Base-by-base conservation (phyloP, 2,329 filamentous ascomycete genomes). In the Exophiala oligosperma region DNA sequence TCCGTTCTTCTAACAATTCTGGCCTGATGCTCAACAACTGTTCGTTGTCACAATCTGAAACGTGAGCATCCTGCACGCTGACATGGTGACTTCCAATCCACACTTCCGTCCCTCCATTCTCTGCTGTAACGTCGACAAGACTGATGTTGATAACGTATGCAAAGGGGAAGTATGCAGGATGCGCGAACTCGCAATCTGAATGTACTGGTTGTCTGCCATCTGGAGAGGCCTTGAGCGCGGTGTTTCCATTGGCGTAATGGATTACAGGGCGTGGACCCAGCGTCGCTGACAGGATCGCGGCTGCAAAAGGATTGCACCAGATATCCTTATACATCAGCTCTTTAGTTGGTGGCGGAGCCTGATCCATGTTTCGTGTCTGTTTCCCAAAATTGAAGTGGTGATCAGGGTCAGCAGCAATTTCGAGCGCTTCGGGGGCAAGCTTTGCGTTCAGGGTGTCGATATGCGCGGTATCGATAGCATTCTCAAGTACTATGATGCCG, bases 51-150 rank as follows among this genome's bases (percentile, higher is more conserved):
- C 48, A 26, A 37, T 60, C 53, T 24, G 51, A 48, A 28, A 61
- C 59, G 56, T 72, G 69, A 44, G 69, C 66, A 26, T 67, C 56
- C 37, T 67, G 59, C 57, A 71, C 63, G 54, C 73, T 74, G 21
- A 74, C 73, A n/a, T 67, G 59, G 62, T 82, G 80, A 0, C 74
- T 78, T 1, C 79, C 79, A 0, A 77, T 72, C 79, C 80, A 82
- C 14, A 82, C 67, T 65, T 82, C 79, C 0, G 79, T 83, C 1
- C 74, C 72, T 14, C 79, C 80, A 52, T 81, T 81, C 12, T 74
- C 67, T 1, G 75, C 70, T 2, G 72, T 71, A 44, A 76, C 76
- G 28, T 77, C 74, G 6, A 80, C 71, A 4, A 81, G 72, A 49
- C 75, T 76, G 43, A 78, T 72, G 62, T 82, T 81, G 48, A 80